Evolutionary conservation across 352 stramenopile species (phyloP).

Genomic region (Globisporangium uncinulatum): DNA sequence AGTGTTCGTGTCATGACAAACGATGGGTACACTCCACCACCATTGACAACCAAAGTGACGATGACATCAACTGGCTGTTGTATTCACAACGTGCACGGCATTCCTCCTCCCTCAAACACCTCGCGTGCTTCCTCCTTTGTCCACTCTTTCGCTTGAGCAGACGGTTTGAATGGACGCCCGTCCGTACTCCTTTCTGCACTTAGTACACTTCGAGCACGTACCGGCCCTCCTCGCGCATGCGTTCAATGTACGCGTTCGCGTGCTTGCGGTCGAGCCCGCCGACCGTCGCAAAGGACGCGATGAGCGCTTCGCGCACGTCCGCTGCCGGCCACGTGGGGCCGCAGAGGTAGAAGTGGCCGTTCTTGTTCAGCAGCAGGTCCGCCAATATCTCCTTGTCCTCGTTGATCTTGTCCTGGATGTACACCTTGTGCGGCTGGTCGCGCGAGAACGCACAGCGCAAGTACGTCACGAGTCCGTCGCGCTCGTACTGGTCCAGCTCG

Average conservation of each 20-base stretch:
- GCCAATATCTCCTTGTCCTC: conserved; percentile 74
- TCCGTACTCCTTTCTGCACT: conserved; percentile 5
- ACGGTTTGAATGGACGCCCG: not conserved
- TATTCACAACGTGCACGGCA: no score
- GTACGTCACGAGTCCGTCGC: conserved; percentile 77
- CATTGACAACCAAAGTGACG: no score
- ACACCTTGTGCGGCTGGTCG: conserved; percentile 87
- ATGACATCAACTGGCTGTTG: no score
- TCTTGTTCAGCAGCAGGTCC: conserved; percentile 66
- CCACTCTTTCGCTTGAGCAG: not conserved
- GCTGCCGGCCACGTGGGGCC: conserved; percentile 78
- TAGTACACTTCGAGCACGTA: conserved; percentile 87
- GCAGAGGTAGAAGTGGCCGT: conserved; percentile 85
- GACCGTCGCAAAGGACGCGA: conserved; percentile 45
- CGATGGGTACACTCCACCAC: no score
- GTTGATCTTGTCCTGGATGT: conserved; percentile 86
- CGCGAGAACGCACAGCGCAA: conserved; percentile 84
- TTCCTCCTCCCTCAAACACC: no score
- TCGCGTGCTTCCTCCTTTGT: not conserved
- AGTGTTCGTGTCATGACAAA: no score
- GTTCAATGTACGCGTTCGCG: conserved; percentile 66
- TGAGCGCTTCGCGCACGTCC: conserved; percentile 65
- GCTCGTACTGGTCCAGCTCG: conserved; percentile 80
- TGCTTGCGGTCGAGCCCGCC: conserved; percentile 56
- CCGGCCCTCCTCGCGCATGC: conserved; percentile 72